Conservation (phyloP, 1,284 basidiomycete species). For the Cutaneotrichosporon sp. region DNA sequence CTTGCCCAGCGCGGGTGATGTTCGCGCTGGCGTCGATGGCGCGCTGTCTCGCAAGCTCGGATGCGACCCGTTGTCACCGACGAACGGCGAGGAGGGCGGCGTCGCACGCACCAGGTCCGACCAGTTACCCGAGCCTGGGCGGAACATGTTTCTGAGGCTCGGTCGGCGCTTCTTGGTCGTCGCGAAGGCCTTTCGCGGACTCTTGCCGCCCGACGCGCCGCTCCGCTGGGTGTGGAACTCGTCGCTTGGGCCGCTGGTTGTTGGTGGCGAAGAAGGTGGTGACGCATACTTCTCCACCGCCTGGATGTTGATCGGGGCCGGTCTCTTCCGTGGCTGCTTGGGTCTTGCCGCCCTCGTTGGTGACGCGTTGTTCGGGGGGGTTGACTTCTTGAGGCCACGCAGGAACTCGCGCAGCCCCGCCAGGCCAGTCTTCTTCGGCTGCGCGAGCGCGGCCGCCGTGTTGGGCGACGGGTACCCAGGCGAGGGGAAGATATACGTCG, state of each 20-base stretch:
- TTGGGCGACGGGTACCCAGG: constrained; percentile 36
- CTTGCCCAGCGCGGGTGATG: neutral
- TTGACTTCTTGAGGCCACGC: constrained; percentile 28
- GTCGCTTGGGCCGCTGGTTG: neutral
- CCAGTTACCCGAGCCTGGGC: constrained; percentile 45
- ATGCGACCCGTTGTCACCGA: constrained; percentile 5
- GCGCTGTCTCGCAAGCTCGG: neutral
- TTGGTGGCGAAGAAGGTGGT: constrained; percentile 14
- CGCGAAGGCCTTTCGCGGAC: neutral
- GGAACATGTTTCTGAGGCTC: constrained; percentile 42
- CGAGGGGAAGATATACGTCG: constrained; percentile 36
- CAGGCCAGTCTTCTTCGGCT: constrained; percentile 32
- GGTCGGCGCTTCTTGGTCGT: constrained; percentile 27
- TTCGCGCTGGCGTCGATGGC: neutral
- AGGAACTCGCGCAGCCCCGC: constrained; percentile 49
- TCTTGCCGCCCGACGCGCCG: neutral
- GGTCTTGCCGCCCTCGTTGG: neutral
- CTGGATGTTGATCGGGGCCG: constrained; percentile 20
- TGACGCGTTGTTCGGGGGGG: neutral
- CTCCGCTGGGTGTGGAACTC: constrained; percentile 7
- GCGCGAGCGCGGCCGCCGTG: constrained; percentile 28
- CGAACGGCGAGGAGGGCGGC: constrained; percentile 15
- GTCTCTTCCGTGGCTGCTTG: constrained; percentile 8
- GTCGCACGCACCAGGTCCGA: constrained; percentile 35
- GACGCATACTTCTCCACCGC: constrained; percentile 12